Conservation (phyloP, 805 yeast species). For the Candida stauntonica region DNA sequence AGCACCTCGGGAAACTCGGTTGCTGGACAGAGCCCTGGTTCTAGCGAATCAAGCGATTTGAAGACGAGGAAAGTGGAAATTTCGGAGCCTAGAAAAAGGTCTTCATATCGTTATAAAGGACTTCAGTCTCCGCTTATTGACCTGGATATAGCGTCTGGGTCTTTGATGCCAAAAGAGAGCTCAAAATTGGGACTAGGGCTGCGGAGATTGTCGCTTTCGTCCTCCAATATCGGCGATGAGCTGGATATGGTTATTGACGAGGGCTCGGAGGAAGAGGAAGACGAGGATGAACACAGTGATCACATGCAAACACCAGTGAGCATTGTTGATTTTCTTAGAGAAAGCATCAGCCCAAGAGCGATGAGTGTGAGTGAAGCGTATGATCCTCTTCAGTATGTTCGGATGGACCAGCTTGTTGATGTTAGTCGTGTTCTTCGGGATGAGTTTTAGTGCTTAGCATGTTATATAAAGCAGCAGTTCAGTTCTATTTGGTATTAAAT, state of each 20-base stretch:
- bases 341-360: slow-evolving; percentile 15
- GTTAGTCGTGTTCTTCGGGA: slow-evolving; percentile 3
- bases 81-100: neutral
- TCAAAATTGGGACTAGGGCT: neutral
- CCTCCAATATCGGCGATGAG: no score
- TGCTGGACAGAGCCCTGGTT: no score
- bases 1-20: neutral
- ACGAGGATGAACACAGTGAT: slow-evolving; percentile 1
- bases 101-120: no score
- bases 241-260: slow-evolving; percentile 1
- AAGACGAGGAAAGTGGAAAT: neutral
- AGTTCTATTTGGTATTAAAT: no score
- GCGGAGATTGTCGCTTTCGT: no score
- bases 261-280: slow-evolving; percentile 5
- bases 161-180: neutral
- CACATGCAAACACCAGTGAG: slow-evolving; percentile 9
- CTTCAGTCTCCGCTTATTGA: no score
- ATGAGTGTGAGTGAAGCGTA: slow-evolving; percentile 13
- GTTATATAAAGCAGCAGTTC: neutral
- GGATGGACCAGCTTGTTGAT: slow-evolving; percentile 7
- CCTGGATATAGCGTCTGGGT: neutral
- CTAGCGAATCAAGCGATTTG: no score
- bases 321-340: slow-evolving; percentile 21
- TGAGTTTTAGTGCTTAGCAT: neutral
- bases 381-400: slow-evolving; percentile 12